A percentile compares a stretch with the other conserved stretches of the same genome.
These are phyloP conservation scores for Odontarrhena argentea DNA, from an alignment of 345 rosid species.

Conservation along the genomic window DNA sequence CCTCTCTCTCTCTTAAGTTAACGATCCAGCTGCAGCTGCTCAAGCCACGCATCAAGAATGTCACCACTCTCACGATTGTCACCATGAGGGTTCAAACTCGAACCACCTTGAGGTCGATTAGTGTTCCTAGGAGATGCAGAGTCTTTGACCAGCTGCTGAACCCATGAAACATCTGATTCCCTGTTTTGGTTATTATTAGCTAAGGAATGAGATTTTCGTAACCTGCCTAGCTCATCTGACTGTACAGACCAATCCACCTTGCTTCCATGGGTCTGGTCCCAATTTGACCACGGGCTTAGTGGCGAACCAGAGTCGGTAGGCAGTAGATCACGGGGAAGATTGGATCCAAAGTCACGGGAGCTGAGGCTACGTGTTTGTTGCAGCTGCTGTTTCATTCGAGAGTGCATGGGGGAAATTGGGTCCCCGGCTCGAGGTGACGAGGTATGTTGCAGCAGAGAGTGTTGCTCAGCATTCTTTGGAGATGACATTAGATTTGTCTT, in stretches of 20 bases:
- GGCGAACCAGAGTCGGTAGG: conserved; percentile 56
- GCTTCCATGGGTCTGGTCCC: conserved; percentile 74
- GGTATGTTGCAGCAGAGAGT: conserved; percentile 48
- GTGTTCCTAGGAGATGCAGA: conserved; percentile 59
- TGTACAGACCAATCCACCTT: conserved; percentile 69
- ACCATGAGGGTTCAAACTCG: conserved; percentile 42
- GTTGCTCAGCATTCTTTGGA: conserved; percentile 67
- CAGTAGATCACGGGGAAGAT: conserved; percentile 39
- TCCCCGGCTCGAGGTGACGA: conserved; percentile 81
- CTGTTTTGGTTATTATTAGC: conserved; percentile 52
- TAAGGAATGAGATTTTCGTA: conserved; percentile 53
- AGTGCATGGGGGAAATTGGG: conserved; percentile 69
- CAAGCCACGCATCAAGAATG: conserved; percentile 67
- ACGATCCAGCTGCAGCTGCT: conserved; percentile 82
- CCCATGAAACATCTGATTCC: conserved; percentile 84
- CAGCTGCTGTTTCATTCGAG: conserved; percentile 56
- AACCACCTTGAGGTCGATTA: conserved; percentile 41
- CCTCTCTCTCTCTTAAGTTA: conserved; percentile 62
- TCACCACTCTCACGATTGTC: conserved; percentile 52
- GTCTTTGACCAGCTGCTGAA: conserved; percentile 73
- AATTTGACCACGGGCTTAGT: conserved; percentile 70
- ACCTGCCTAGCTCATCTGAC: conserved; percentile 56
- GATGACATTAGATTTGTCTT: conserved; percentile 58
- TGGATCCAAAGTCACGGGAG: conserved; percentile 69
- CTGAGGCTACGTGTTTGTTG: conserved; percentile 62